Percentiles rank a stretch among this genome's conserved stretches.
Evolutionary conservation across 2,329 filamentous ascomycete species (phyloP).

Genomic region (Epichloe bromicola): DNA sequence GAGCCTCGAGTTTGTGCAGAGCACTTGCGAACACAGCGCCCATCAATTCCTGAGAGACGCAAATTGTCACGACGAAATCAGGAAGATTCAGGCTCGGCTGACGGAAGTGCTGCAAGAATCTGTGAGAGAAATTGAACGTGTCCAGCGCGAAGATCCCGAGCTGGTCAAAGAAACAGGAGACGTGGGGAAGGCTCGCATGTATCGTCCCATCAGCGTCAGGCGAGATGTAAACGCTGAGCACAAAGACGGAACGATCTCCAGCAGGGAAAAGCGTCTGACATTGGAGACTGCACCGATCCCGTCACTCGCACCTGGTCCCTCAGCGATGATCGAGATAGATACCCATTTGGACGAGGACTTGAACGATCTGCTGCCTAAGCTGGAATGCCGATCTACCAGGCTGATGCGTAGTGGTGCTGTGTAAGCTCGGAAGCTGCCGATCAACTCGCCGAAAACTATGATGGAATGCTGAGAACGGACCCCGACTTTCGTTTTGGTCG

Average conservation of each 20-base stretch:
- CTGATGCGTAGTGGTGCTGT: constrained; percentile 20
- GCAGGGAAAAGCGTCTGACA: constrained; percentile 13
- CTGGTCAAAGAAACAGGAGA: constrained; percentile 25
- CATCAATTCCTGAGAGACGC: constrained; percentile 84
- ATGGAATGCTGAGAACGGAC: neutral
- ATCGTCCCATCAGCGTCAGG: constrained; percentile 40
- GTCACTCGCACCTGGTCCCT: constrained; percentile 6
- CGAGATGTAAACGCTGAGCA: constrained; percentile 25
- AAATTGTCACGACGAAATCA: constrained; percentile 66
- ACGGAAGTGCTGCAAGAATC: constrained; percentile 49
- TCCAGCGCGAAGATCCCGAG: constrained; percentile 39
- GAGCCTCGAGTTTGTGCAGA: constrained; percentile 65
- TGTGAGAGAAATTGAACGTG: constrained; percentile 43
- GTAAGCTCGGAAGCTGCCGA: neutral
- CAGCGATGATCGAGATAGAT: constrained; percentile 21
- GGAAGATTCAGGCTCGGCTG: constrained; percentile 53
- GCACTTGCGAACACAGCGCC: constrained; percentile 71
- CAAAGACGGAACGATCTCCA: constrained; percentile 14
- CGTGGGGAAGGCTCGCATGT: constrained; percentile 31
- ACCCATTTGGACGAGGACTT: constrained; percentile 26
- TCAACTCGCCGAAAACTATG: neutral
- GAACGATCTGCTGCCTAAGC: constrained; percentile 24
- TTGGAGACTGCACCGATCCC: constrained; percentile 9
- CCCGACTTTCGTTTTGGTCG: too few relatives aligned
- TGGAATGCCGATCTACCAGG: constrained; percentile 31